Evolutionary conservation across 805 yeast species (phyloP), one percentile per base, ranked within the genome.

Genomic region (Sugiyamaella valdiviana): DNA sequence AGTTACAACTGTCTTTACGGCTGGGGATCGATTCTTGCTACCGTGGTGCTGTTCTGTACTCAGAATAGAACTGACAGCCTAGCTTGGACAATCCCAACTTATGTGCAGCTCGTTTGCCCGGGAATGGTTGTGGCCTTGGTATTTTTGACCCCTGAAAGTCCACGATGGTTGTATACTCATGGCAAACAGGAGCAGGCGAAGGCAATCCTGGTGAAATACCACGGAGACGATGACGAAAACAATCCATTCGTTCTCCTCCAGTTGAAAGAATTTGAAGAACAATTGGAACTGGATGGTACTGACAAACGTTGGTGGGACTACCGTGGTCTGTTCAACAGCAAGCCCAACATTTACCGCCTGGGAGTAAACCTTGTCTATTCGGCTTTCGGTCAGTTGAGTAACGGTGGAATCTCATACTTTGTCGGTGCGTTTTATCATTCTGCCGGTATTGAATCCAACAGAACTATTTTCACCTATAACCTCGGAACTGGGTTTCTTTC

Each of bases 381-480:
- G 4, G 22, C 36, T 26, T 45, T 48, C 23, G 49, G 49, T 3
- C 53, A 51, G 42, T 45, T 45, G 43, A 51, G 55, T 15, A 48
- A 50, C 20, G 58, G 57, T 14, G 53, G 51, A 39, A 48, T 54
- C 20, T 42, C 54, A 2, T 55, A 56, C 43, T 56, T 48, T 44
- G 35, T 51, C 6, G 45, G 45, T 14, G 53, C 45, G 10, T 40
- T 53, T 19, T 32, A 42, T n/a, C 48, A 51, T 43, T 42, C 54
- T 15, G 51, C 54, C 12, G 57, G 57, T 29, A 42, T 49, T 23
- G 37, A 47, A 3, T 39, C 23, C 20, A 36, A 38, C 20, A 22
- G n/a, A 10, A 62, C 36, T 62, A 64, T 46, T 61, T 66, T 26
- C 51, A 51, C 45, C 43, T 48, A 40, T 44, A 54, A 45, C 43